These are phyloP conservation scores for Aspergillus egyptiacus DNA, from an alignment of 495 filamentous ascomycete genomes.

Conservation along the genomic window DNA sequence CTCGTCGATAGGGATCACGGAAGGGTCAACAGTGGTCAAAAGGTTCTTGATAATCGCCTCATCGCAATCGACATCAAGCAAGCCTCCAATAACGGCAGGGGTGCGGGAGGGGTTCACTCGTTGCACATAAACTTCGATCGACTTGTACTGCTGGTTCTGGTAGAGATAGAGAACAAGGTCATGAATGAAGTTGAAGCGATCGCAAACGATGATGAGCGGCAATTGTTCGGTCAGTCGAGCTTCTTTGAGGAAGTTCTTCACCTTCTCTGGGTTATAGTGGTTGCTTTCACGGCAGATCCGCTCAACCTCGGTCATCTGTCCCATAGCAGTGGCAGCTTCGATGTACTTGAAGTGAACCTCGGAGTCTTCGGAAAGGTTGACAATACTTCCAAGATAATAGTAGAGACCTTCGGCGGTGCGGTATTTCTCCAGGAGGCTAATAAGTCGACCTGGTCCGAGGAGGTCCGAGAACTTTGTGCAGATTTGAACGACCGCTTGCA, in stretches of 20 bases:
- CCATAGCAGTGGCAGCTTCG: constrained; percentile 88
- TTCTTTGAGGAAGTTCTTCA: constrained; percentile 99
- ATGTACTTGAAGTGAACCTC: constrained; percentile 99
- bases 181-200: constrained; percentile 97
- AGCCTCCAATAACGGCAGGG: constrained; percentile 86
- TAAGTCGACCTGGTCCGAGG: constrained; percentile 79
- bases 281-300: constrained; percentile 94
- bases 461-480: constrained; percentile 98
- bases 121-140: constrained; percentile 99
- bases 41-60: constrained; percentile 93
- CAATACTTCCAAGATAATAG: constrained; percentile 95
- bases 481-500: constrained; percentile 88
- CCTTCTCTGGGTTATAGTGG: constrained; percentile 91
- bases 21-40: constrained; percentile 76
- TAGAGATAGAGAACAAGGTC: constrained; percentile 96
- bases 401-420: constrained; percentile 94
- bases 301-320: constrained; percentile 90
- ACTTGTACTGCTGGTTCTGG: constrained; percentile 99
- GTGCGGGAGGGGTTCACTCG: constrained; percentile 92
- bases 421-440: constrained; percentile 95
- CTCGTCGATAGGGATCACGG: constrained; percentile 88
- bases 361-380: constrained; percentile 90
- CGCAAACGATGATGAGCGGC: constrained; percentile 96
- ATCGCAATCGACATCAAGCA: constrained; percentile 97
- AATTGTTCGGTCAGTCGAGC: constrained; percentile 87